Base-by-base conservation (phyloP, 257 asterid genomes). In the Ballota nigra region DNA sequence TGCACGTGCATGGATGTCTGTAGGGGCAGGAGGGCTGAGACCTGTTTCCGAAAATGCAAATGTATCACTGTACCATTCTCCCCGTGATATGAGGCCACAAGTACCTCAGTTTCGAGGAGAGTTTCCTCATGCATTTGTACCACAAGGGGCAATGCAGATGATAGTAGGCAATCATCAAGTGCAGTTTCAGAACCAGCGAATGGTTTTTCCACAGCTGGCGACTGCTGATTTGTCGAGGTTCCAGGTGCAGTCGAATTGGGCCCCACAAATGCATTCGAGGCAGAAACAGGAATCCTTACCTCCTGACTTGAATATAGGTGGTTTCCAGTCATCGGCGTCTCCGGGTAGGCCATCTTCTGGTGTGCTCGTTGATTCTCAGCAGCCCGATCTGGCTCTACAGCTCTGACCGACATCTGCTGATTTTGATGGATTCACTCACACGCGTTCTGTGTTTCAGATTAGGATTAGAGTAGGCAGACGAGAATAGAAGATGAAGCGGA, bases 331-430 rank as follows among this genome's bases (percentile, higher is more conserved):
- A 9, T 83, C 97, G 0, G 95, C 96, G 13, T 94, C 99, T 10
- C 97, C 98, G 1, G 87, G 90, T 12, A 79, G 93, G 69, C 95
- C 96, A 49, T 84, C 97, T 51, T 82, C 96, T 0, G 83, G 88
- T 18, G 89, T 84, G 51, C 63, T 84, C 73, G 87, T 93, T 49
- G 98, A 95, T 83, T 87, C 99, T 47, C 97, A 90, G 86, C 99
- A 92, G 77, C 99, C 99, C 19, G 99, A 95, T 84, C 81, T 95
- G 70, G 99, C 99, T 75, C 83, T 90, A 77, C 99, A 95, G 71
- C 97, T 95, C 71, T 92, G 82, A 41, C 8, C 33, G 11, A 9
- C 8, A 15, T n/a, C n/a, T 36, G 6, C 4, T 41, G 1, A 38
- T 38, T 15, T 8, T 38, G n/a, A 26, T 47, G 55, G 55, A 47